These are phyloP conservation scores for Hypoxylon trugodes DNA, from an alignment of 495 filamentous ascomycete genomes.

Conservation along the genomic window DNA sequence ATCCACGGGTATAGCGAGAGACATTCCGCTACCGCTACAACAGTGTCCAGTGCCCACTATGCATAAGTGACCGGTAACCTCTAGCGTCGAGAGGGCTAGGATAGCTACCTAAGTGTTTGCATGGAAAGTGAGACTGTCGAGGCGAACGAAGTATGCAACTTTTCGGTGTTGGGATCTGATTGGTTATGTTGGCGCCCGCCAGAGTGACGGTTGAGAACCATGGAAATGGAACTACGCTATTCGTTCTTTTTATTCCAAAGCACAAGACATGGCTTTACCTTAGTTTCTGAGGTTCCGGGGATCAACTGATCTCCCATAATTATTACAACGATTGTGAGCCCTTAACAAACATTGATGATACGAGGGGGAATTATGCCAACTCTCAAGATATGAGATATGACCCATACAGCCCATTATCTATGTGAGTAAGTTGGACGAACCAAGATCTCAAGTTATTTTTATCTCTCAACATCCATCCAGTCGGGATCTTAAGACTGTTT, in stretches of 20 bases:
- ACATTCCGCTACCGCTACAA: slow-evolving; percentile 9
- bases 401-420: neutral
- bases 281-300: no score
- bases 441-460: slow-evolving; percentile 20
- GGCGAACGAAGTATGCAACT: slow-evolving; percentile 21
- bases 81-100: slow-evolving; percentile 12
- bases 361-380: slow-evolving; percentile 8
- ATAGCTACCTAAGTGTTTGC: slow-evolving; percentile 10
- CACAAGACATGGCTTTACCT: slow-evolving; percentile 5
- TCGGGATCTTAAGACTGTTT: slow-evolving; percentile 25
- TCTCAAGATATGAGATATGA: slow-evolving; percentile 2
- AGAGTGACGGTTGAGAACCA: slow-evolving; percentile 47
- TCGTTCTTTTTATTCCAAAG: slow-evolving; percentile 20
- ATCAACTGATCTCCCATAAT: neutral
- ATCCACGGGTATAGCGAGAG: slow-evolving; percentile 12
- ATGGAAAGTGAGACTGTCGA: slow-evolving; percentile 18
- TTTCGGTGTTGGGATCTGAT: slow-evolving; percentile 39
- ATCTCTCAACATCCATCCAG: slow-evolving; percentile 21
- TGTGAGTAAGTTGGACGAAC: neutral
- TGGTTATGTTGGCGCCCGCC: slow-evolving; percentile 55
- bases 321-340: slow-evolving; percentile 10
- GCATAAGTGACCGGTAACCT: slow-evolving; percentile 21
- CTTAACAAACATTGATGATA: slow-evolving; percentile 1
- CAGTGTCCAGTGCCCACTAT: slow-evolving; percentile 14
- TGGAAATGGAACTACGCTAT: slow-evolving; percentile 26